Evolutionary conservation across 441 rosid genomes (phyloP), one percentile per base, ranked within the genome.

Genomic region (Bocquillonia castaneifolia): DNA sequence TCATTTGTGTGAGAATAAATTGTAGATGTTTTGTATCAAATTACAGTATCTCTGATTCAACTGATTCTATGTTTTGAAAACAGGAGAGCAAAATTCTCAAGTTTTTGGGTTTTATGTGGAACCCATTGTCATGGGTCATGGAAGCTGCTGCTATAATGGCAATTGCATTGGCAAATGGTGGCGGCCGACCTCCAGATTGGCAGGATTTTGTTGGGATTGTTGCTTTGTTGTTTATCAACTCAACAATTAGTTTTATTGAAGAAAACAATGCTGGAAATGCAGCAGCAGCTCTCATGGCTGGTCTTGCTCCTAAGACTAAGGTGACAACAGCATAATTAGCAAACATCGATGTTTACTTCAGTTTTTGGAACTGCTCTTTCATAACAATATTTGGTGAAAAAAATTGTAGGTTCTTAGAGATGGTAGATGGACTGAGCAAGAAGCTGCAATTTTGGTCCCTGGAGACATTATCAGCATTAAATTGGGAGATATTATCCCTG

Each of bases 101-200:
- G 81, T 92, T 92, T 71, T 70, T 92, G 79, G 96, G 96, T 10
- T 92, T 92, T 71, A 92, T 92, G 98, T 92, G 98, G 98, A 92
- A 92, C 66, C 98, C 98, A 10, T 67, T 92, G 75, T 92, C 98
- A 12, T 92, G 98, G 98, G 98, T 92, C 80, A 90, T 92, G 98
- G 98, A 92, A 71, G 91, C 88, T 63, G 98, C 98, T 53, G 96
- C 98, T 13, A 1, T 92, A 29, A 82, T 92, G 96, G 95, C 98
- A 66, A 89, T 92, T 18, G 87, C 72, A 51, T 48, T 92, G 82
- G 94, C 93, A 15, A 90, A 92, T 71, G 96, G 94, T 36, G 76
- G 20, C 42, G 90, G 90, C 72, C 80, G 67, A 67, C 93, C 96
- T 75, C 96, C 98, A 3, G 98, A 92, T 64, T 92, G 98, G 98